Evolutionary conservation across 805 yeast species (phyloP), one percentile per base, ranked within the genome.

Genomic region (Dipodascopsis uninucleata): DNA sequence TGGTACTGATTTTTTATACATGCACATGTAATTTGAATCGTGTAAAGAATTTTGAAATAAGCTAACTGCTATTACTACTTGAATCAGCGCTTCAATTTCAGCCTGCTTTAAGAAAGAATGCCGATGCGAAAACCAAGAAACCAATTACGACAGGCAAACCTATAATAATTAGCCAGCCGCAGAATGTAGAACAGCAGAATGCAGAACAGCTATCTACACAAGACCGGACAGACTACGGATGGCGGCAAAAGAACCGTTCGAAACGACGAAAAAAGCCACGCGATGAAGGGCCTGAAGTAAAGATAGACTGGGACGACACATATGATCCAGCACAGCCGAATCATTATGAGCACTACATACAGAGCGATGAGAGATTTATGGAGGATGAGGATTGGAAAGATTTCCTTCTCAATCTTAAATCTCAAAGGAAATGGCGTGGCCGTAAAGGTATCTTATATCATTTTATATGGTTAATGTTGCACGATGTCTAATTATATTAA

Each of bases 301-400:
- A 36, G 18, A 17, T 38, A 14, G 51, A 51, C 28, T 53, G 57
- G 57, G 57, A 53, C n/a, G 56, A 47, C 18, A 20, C 36, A 7
- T 53, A 53, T 32, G 56, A 51, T 35, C 47, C 47, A 9, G 21
- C 25, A 23, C 40, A 43, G 3, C 57, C 57, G 22, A 53, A 53
- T 32, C 36, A 39, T 24, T 53, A 53, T 22, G 49, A 47, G 16
- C 50, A 51, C 22, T 53, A 43, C 39, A 47, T 29, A 33, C 31
- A 42, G 12, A 53, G 57, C 22, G 57, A 53, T n/a, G 57, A 53
- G 23, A 33, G 31, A 21, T 51, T 29, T 37, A 23, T 35, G 41
- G 57, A 53, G 28, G 53, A 51, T 32, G 57, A 53, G 34, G 57
- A 53, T 28, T 53, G 57, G 57, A 32, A 53, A n/a, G 36, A 38